These are phyloP conservation scores for Populus trichocarpa DNA, from an alignment of 441 rosid species.

Conservation along the genomic window DNA sequence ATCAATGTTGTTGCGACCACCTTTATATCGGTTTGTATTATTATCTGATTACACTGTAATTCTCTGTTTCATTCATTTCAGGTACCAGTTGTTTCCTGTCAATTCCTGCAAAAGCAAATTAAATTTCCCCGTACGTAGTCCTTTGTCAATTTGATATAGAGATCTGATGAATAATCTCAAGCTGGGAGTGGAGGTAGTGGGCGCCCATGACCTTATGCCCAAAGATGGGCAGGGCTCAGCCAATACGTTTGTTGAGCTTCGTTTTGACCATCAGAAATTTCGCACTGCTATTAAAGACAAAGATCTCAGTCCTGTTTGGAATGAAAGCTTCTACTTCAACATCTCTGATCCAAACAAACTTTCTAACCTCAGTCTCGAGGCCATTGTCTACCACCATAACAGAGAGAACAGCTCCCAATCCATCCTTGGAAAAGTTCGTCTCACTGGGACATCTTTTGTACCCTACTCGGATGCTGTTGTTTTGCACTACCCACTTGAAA, in stretches of 20 bases:
- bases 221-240: slow-evolving; percentile 63
- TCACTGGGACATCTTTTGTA: slow-evolving; percentile 75
- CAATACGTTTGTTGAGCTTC: slow-evolving; percentile 72
- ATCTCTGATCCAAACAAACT: slow-evolving; percentile 64
- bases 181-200: slow-evolving; percentile 84
- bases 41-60: not conserved
- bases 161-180: slow-evolving; percentile 59
- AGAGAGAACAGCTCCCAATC: slow-evolving; percentile 44
- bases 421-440: slow-evolving; percentile 68
- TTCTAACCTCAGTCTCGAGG: slow-evolving; percentile 57
- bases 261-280: slow-evolving; percentile 71
- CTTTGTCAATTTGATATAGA: not conserved
- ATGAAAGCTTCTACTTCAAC: slow-evolving; percentile 81
- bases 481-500: slow-evolving; percentile 83
- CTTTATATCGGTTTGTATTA: not conserved
- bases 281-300: slow-evolving; percentile 63
- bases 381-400: slow-evolving; percentile 44
- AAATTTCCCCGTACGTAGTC: not conserved
- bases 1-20: not conserved
- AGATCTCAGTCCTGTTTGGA: slow-evolving; percentile 81
- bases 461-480: slow-evolving; percentile 73
- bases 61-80: slow-evolving; percentile 15
- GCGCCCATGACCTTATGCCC: slow-evolving; percentile 69
- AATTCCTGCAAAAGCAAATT: not conserved
- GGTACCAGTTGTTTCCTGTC: slow-evolving; percentile 18